Percentiles rank a stretch among this genome's conserved stretches.
Conservation (phyloP, 129 eudicot species). For the Gnaphalium uliginosum region DNA sequence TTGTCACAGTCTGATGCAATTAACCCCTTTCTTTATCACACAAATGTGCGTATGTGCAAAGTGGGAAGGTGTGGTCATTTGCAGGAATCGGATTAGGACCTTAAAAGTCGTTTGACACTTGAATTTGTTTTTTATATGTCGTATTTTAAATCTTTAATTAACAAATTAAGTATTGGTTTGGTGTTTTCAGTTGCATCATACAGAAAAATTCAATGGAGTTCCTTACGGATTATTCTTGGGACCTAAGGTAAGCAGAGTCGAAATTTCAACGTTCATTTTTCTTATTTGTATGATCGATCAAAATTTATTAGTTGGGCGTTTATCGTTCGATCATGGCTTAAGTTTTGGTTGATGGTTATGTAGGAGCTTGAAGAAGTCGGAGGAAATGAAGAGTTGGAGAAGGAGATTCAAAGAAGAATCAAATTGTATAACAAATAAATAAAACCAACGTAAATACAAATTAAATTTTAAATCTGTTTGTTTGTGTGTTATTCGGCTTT, state of each 20-base stretch:
- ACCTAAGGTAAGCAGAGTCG: constrained; percentile 58
- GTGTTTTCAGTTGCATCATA: constrained; percentile 77
- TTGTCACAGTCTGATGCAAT: neutral
- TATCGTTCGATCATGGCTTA: neutral
- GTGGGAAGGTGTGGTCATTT: too few relatives aligned
- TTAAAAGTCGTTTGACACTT: too few relatives aligned
- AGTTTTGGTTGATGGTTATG: constrained; percentile 7
- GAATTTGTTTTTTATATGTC: too few relatives aligned
- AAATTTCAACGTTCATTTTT: too few relatives aligned
- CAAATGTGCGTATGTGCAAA: neutral
- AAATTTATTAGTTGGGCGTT: neutral
- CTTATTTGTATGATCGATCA: neutral
- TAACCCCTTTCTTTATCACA: neutral
- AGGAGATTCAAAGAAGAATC: constrained; percentile 70
- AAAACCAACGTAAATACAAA: neutral
- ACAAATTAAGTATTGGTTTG: constrained; percentile 24
- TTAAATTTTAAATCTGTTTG: neutral
- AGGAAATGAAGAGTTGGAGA: constrained; percentile 83
- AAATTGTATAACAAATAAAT: constrained; percentile 51
- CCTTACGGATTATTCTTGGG: constrained; percentile 98
- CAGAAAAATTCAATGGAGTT: constrained; percentile 94
- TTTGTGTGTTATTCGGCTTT: constrained; percentile 6
- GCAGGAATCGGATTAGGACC: too few relatives aligned
- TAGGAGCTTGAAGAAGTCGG: constrained; percentile 97
- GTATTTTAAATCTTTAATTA: neutral